A percentile compares a stretch with the other conserved stretches of the same genome.
Conservation (phyloP, 176 grass and related monocot species). For the Urochloa ruziziensis region DNA sequence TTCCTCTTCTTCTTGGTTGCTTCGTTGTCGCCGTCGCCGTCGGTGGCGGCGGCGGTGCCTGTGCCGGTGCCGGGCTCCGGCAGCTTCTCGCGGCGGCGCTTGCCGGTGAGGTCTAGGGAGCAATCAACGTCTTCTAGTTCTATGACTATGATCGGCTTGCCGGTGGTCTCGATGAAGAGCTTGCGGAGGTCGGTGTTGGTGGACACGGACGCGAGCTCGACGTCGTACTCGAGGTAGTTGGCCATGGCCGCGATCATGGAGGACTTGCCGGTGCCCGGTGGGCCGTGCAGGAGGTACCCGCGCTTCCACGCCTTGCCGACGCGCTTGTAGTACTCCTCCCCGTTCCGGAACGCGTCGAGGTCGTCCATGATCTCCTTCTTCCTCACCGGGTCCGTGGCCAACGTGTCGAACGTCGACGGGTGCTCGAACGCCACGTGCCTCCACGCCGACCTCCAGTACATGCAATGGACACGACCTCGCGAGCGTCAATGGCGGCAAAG, state of each 20-base stretch:
- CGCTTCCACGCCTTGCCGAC: constrained; percentile 47
- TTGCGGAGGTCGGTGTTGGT: constrained; percentile 52
- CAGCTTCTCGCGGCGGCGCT: not conserved
- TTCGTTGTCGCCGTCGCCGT: not conserved
- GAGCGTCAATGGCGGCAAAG: too few species aligned
- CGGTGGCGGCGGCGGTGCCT: not conserved
- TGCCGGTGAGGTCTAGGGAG: constrained; percentile 66
- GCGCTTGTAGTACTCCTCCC: constrained; percentile 17
- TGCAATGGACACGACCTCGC: too few species aligned
- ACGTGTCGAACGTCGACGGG: constrained; percentile 12
- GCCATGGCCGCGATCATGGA: constrained; percentile 45
- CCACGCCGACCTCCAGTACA: too few species aligned
- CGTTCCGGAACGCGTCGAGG: constrained; percentile 13
- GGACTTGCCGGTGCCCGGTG: constrained; percentile 47
- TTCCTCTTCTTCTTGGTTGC: constrained; percentile 52
- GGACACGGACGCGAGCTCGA: constrained; percentile 38
- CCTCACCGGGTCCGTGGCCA: constrained; percentile 10
- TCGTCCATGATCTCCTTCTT: constrained; percentile 32
- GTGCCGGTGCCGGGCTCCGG: not conserved
- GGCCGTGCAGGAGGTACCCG: constrained; percentile 41
- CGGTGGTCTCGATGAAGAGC: constrained; percentile 46
- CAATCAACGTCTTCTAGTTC: constrained; percentile 94
- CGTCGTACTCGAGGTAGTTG: constrained; percentile 46
- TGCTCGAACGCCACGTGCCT: too few species aligned
- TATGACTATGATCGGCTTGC: constrained; percentile 71